Evolutionary conservation across 2,329 filamentous ascomycete genomes (phyloP).

Genomic region (Ceratocystiopsis brevicomis): DNA sequence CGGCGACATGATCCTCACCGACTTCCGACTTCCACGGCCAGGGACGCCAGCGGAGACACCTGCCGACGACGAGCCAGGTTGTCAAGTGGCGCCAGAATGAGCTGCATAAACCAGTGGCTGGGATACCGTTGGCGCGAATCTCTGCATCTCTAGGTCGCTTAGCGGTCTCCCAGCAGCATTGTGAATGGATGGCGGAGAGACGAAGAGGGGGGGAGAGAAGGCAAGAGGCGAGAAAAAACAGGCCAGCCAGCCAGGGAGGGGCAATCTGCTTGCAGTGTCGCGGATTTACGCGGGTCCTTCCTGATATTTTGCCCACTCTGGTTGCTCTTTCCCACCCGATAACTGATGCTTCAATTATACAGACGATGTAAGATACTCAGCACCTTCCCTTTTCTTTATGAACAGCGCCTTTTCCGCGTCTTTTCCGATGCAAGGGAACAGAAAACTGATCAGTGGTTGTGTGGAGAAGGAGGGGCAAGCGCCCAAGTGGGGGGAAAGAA

Average conservation of each 20-base stretch:
- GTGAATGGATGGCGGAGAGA: slow-evolving; percentile 14
- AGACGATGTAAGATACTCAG: no score
- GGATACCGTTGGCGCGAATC: slow-evolving; percentile 8
- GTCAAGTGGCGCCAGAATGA: slow-evolving; percentile 14
- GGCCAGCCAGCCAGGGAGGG: not conserved
- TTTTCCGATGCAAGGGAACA: not conserved
- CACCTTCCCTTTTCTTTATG: no score
- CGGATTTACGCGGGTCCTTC: no score
- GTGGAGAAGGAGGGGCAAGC: slow-evolving; percentile 2
- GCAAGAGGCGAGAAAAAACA: not conserved
- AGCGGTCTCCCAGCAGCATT: slow-evolving; percentile 5
- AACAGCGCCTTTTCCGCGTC: no score
- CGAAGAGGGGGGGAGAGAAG: not conserved
- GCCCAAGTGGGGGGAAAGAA: not conserved
- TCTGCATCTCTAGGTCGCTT: slow-evolving; percentile 3
- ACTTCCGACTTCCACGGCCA: not conserved
- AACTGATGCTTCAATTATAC: no score
- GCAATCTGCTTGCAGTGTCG: not conserved
- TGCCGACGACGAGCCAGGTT: not conserved
- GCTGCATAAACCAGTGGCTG: slow-evolving; percentile 24
- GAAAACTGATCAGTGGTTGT: not conserved
- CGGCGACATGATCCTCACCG: no score
- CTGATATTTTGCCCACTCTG: no score
- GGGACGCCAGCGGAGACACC: not conserved
- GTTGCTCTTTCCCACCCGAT: no score